Evolutionary conservation across 441 rosid species (phyloP).

Genomic region (Syzygium malaccense): DNA sequence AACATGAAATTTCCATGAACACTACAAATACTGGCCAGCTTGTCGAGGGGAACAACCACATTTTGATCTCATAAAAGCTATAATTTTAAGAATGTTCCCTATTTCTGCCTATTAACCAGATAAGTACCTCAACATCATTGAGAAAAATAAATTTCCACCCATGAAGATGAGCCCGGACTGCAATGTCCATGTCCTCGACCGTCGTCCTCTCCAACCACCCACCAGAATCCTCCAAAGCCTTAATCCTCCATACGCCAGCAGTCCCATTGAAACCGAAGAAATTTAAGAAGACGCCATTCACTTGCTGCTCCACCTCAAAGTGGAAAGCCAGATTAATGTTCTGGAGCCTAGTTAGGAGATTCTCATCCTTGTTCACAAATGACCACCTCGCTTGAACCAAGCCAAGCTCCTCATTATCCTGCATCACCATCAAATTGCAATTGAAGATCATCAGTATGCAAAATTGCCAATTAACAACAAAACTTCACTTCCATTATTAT

Average conservation of each 20-base stretch:
- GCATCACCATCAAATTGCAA: background rate
- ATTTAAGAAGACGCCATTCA: slow-evolving; percentile 12
- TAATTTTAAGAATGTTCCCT: background rate
- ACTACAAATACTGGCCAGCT: background rate
- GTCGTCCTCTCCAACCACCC: slow-evolving; percentile 19
- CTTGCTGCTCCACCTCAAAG: slow-evolving; percentile 20
- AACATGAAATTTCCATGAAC: background rate
- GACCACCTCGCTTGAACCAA: slow-evolving; percentile 18
- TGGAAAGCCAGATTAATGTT: slow-evolving; percentile 14
- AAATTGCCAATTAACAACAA: background rate
- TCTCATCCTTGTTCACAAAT: slow-evolving; percentile 16
- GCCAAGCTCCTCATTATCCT: slow-evolving; percentile 14
- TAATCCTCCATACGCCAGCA: slow-evolving; percentile 17
- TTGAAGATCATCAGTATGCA: background rate
- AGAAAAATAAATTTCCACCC: slow-evolving; percentile 14
- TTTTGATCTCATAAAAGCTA: background rate
- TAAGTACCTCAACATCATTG: slow-evolving; percentile 16
- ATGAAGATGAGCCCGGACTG: slow-evolving; percentile 7
- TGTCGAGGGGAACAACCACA: background rate
- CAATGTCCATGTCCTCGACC: slow-evolving; percentile 5
- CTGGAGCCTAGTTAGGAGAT: slow-evolving; percentile 15
- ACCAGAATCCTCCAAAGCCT: slow-evolving; percentile 17
- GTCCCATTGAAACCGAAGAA: slow-evolving; percentile 19
- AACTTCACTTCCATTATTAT: background rate
- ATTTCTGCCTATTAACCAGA: background rate